phyloP scores from a whole-genome alignment of 768 basidiomycete genomes.

The Pluteus cervinus region DNA sequence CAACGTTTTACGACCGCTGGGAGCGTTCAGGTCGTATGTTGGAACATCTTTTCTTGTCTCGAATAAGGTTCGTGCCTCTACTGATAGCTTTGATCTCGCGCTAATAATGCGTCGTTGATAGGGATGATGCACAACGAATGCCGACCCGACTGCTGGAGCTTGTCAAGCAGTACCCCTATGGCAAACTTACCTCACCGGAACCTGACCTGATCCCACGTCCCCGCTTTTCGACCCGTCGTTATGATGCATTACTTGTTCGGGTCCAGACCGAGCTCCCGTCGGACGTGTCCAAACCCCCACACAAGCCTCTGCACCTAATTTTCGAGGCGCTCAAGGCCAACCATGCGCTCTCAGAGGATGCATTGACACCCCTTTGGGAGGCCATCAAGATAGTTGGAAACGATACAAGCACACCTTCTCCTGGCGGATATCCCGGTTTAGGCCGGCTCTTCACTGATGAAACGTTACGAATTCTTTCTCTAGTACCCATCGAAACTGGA shows the following conservation, averaged over 20 bases:
- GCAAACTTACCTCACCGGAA: constrained; percentile 23
- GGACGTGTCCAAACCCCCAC: constrained; percentile 31
- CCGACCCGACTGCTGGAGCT: constrained; percentile 69
- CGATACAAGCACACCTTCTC: constrained; percentile 23
- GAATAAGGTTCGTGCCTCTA: constrained; percentile 56
- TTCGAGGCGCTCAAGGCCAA: constrained; percentile 52
- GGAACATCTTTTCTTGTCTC: constrained; percentile 72
- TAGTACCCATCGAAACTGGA: constrained; percentile 39
- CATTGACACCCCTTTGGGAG: constrained; percentile 45
- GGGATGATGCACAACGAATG: constrained; percentile 59
- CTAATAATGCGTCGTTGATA: too few relatives aligned
- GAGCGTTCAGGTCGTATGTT: constrained; percentile 65
- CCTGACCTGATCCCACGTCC: constrained; percentile 52
- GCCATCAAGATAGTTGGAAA: constrained; percentile 40
- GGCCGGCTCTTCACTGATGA: constrained; percentile 63
- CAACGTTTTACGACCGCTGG: constrained; percentile 67
- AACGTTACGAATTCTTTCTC: constrained; percentile 47
- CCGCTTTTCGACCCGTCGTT: constrained; percentile 59
- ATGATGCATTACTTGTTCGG: constrained; percentile 62
- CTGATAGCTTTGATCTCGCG: too few relatives aligned
- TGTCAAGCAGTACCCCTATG: constrained; percentile 64
- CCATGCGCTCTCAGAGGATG: constrained; percentile 22
- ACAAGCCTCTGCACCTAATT: constrained; percentile 55
- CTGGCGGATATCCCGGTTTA: constrained; percentile 33
- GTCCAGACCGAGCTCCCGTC: constrained; percentile 49